Evolutionary conservation across 768 basidiomycete genomes (phyloP), one percentile per base, ranked within the genome.

Genomic region (Phanerochaete sordida): DNA sequence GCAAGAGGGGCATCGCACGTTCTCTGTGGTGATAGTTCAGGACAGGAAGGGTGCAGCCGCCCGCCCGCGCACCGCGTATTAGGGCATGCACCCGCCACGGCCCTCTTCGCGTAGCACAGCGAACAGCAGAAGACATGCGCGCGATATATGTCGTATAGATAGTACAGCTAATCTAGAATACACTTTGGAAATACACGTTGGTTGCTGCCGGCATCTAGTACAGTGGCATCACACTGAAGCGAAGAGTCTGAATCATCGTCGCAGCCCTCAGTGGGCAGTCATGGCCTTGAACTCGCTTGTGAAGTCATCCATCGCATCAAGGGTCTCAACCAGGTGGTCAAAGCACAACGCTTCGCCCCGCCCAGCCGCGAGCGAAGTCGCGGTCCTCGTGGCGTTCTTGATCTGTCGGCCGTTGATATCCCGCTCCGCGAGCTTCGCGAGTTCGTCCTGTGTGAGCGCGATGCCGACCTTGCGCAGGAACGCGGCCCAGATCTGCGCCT

Each of bases 351-450:
- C 68, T 68, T 83, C 76, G 13, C 75, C 73, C 26, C 81, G 71
- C 1, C 79, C 82, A 8, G 74, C 58, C 21, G 86, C 85, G 31
- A 87, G 74, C 53, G 84, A 83, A 55, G 80, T 79, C 35, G 86
- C 86, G 2, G 85, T 88, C 58, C 83, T 73, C 19, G 81, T 81
- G 1, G 83, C 84, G 63, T 88, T 88, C 80, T 87, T 88, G 68
- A 87, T 87, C 73, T 86, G 84, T 45, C 85, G 65, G 5, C 86
- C 86, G 64, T 87, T 87, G 61, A 87, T 74, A 23, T 79, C 74
- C 54, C 81, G 75, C 62, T 68, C 70, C 1, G 83, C 81, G 12
- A 88, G 74, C 56, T 72, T 67, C 28, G 62, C 70, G 43, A 84
- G 73, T 59, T 84, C 69, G 31, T 74, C 76, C 2, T 70, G 68